Evolutionary conservation across 345 rosid genomes (phyloP), one percentile per base, ranked within the genome.

Genomic region (Kernera saxatilis): DNA sequence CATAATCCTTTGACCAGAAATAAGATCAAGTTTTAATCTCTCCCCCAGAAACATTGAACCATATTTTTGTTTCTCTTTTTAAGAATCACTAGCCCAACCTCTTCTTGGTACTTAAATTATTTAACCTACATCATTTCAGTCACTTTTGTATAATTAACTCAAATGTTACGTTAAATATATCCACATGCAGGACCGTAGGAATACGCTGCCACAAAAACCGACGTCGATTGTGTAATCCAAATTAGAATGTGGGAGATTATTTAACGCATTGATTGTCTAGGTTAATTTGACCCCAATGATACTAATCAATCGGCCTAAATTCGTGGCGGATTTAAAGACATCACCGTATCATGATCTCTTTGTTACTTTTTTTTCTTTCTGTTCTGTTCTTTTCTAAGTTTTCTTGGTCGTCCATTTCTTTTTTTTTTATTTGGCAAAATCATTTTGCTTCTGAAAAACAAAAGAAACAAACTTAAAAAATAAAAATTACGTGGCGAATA

Each of bases 241-340:
- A 39, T 23, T n/a, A 5, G 39, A 21, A 2, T 35, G 6, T 26
- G 15, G 27, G 4, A 52, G 29, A 67, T 11, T 37, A 66, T 52
- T 52, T 23, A 39, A 27, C 61, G 64, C 72, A 41, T 43, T 68
- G 64, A 37, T 70, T 48, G 50, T 50, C 52, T 60, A 37, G 41
- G 12, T 13, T 70, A 61, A 32, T 53, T 40, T 27, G 53, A 26
- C 23, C 43, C 23, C 21, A 30, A 62, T 4, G 36, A n/a, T 43
- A 44, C 56, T 15, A 62, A 72, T 72, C 64, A 72, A 63, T 63
- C 21, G n/a, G 23, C 76, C 76, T 72, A 54, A 64, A 64, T 25
- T 53, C 30, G 54, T 51, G 76, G 64, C 76, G 70, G 56, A 44
- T 23, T 63, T 64, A 72, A 43, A 63, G 49, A 63, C 70, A 72